A percentile compares a stretch with the other conserved stretches of the same genome.
phyloP scores from a whole-genome alignment of 176 grass and related monocot genomes.

The Tuctoria greenei region DNA sequence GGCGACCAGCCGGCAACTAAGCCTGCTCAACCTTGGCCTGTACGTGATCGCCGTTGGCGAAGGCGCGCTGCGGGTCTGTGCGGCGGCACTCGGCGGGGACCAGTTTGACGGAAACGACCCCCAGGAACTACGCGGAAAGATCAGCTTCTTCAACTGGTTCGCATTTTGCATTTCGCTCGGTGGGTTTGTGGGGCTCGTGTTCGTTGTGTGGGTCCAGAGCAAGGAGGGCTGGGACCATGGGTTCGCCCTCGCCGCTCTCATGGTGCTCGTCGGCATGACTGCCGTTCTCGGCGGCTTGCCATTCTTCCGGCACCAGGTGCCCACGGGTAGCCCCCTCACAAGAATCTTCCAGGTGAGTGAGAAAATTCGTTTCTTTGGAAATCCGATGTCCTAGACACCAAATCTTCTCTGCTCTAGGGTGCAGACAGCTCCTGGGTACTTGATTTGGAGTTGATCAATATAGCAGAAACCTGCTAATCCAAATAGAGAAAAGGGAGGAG shows the following conservation, averaged over 20 bases:
- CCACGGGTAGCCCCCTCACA: slow-evolving; percentile 64
- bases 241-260: slow-evolving; percentile 28
- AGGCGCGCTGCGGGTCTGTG: slow-evolving; percentile 40
- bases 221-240: slow-evolving; percentile 52
- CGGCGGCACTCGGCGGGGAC: slow-evolving; percentile 55
- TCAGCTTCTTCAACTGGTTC: slow-evolving; percentile 75
- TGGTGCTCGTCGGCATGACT: slow-evolving; percentile 25
- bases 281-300: slow-evolving; percentile 42
- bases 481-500: too few species aligned
- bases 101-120: slow-evolving; percentile 54
- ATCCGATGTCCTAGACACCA: too few species aligned
- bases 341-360: slow-evolving; percentile 49
- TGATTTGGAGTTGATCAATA: too few species aligned
- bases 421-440: too few species aligned
- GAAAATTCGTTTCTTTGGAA: not conserved
- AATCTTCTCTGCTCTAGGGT: too few species aligned
- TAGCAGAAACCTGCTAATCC: too few species aligned
- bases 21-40: slow-evolving; percentile 47
- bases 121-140: slow-evolving; percentile 25
- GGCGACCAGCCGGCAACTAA: slow-evolving; percentile 32
- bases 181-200: slow-evolving; percentile 39
- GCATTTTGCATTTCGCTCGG: slow-evolving; percentile 52
- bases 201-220: slow-evolving; percentile 64
- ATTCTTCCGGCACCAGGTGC: slow-evolving; percentile 51
- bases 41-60: slow-evolving; percentile 50